Base-by-base conservation (phyloP, 306 rosid species). In the Cucumis cinereus region DNA sequence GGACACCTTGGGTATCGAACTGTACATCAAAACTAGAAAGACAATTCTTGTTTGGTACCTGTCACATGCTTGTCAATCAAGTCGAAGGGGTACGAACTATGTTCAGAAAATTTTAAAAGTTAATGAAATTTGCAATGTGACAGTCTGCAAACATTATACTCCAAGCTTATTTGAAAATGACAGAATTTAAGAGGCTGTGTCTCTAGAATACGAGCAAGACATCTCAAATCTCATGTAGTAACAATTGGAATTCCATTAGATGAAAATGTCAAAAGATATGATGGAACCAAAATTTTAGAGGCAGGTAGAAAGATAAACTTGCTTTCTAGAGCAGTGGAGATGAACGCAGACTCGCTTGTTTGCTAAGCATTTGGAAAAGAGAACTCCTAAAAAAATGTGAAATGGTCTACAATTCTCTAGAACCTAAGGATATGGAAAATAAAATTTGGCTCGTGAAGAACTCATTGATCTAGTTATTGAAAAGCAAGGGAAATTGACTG, bases 291-390 rank as follows among this genome's bases (percentile, higher is more conserved):
- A 35, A 70, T 77, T 57, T 79, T 87, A 57, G 87, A 88, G 77
- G 16, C 70, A 67, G 88, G 97, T 93, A 82, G 88, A 73, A 84
- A 81, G 84, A 77, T 79, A 70, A 86, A 89, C 19, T 78, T 84
- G 72, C 90, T 88, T 33, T 38, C 77, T 64, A 74, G 77, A 70
- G 74, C 62, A 63, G 95, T 84, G 40, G 89, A 89, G 78, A 86
- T 87, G 87, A 74, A 87, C 70, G 88, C 93, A 3, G 90, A 91
- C 87, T 79, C 93, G 35, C 81, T 89, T 23, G 95, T 89, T 80
- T 91, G 64, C 84, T 61, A 30, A 30, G 85, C 93, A 26, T 91
- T 92, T 82, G 97, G 97, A 73, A 88, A 89, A 81, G 97, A 93
- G 14, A 66, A 77, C 88, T 92, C 80, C 91, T 88, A 40, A 78